Evolutionary conservation across 352 stramenopile species (phyloP).

Genomic region (Phytophthora lateralis): DNA sequence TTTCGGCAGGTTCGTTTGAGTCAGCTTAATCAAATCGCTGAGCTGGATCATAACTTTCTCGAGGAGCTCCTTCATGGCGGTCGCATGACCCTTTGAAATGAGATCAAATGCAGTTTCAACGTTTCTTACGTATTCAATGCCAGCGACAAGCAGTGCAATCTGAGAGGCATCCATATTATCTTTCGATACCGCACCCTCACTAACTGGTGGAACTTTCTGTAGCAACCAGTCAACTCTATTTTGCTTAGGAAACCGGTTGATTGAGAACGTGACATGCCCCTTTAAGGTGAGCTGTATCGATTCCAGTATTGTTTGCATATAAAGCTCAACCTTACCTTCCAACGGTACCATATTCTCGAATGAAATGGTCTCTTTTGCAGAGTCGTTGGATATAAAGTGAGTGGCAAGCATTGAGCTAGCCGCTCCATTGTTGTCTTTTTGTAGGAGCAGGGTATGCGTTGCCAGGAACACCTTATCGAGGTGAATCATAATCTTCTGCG

Average conservation of each 20-base stretch:
- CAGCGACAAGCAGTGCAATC: slow-evolving; percentile 90
- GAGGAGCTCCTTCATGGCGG: slow-evolving; percentile 85
- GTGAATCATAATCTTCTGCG: slow-evolving; percentile 90
- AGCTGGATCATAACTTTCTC: slow-evolving; percentile 91
- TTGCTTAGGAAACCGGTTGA: slow-evolving; percentile 89
- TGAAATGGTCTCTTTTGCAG: slow-evolving; percentile 87
- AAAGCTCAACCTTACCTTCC: slow-evolving; percentile 96
- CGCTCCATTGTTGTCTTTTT: slow-evolving; percentile 33
- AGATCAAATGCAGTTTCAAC: slow-evolving; percentile 83
- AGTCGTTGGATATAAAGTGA: slow-evolving; percentile 91
- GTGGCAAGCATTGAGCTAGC: slow-evolving; percentile 64
- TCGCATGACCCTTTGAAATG: slow-evolving; percentile 71
- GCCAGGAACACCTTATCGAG: slow-evolving; percentile 90
- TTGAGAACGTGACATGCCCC: slow-evolving; percentile 86
- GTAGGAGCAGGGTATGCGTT: slow-evolving; percentile 66
- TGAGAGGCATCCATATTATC: slow-evolving; percentile 90
- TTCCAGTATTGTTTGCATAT: slow-evolving; percentile 93
- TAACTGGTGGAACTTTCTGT: slow-evolving; percentile 52
- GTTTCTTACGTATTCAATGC: slow-evolving; percentile 89
- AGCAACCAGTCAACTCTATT: slow-evolving; percentile 94
- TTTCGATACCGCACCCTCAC: slow-evolving; percentile 27
- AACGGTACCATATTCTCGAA: slow-evolving; percentile 91
- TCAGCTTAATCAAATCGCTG: slow-evolving; percentile 93
- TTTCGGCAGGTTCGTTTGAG: slow-evolving; percentile 79
- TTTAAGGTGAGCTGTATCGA: slow-evolving; percentile 91